phyloP scores from a whole-genome alignment of 2,329 filamentous ascomycete genomes.

The Cercospora citrullina region DNA sequence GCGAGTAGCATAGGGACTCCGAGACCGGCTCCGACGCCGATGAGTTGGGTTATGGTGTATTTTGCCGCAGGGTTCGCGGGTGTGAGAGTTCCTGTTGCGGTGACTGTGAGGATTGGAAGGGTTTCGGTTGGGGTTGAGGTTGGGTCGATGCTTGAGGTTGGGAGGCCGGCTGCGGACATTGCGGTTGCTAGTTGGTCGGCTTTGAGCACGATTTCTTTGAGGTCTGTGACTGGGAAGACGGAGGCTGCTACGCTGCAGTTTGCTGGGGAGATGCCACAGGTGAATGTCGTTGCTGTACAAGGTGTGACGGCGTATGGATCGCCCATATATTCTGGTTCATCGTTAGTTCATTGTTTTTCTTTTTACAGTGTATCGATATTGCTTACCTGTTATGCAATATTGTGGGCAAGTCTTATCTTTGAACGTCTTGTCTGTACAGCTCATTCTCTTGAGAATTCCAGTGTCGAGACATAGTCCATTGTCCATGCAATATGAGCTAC shows the following conservation, averaged over 20 bases:
- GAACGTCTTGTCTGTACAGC: constrained; percentile 24
- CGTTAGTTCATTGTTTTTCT: background rate
- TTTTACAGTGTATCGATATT: background rate
- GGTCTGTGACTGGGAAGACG: constrained; percentile 9
- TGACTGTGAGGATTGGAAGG: constrained; percentile 10
- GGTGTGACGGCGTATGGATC: constrained; percentile 12
- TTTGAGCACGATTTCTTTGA: constrained; percentile 10
- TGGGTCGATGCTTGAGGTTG: constrained; percentile 3
- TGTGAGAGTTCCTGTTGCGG: constrained; percentile 7
- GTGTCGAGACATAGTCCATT: constrained; percentile 24
- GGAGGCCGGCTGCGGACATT: constrained; percentile 10
- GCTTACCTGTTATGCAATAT: constrained; percentile 24
- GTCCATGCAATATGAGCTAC: constrained; percentile 22
- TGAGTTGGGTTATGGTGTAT: constrained; percentile 8
- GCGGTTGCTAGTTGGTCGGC: constrained; percentile 10
- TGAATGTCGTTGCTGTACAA: constrained; percentile 17
- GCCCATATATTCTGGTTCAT: constrained; percentile 14
- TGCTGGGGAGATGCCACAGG: constrained; percentile 17
- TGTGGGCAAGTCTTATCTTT: constrained; percentile 16
- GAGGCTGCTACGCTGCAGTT: constrained; percentile 9
- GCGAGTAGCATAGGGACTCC: constrained; percentile 13
- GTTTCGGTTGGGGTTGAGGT: constrained; percentile 2
- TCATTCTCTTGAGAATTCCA: constrained; percentile 20
- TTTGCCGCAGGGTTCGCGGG: background rate
- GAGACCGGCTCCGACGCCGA: constrained; percentile 11